Conservation (phyloP, 2,329 filamentous ascomycete species). For the Venturia oleaginea region DNA sequence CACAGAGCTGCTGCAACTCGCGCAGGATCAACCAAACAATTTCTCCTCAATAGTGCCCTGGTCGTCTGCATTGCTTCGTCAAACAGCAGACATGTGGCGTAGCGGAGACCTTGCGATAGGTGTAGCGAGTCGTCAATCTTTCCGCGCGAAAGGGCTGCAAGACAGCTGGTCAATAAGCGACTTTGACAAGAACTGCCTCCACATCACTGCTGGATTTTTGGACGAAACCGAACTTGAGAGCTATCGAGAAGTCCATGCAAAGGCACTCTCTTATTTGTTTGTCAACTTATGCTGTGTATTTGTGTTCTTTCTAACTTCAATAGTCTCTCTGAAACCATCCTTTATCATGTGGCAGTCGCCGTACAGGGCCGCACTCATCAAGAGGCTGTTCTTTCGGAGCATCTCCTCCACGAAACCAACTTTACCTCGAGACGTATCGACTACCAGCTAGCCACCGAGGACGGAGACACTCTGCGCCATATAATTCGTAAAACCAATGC, state of each 20-base stretch:
- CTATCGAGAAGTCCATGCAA: background rate
- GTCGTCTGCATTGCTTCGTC: background rate
- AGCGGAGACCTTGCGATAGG: background rate
- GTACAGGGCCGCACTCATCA: background rate
- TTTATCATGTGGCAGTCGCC: background rate
- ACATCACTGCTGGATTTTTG: slow-evolving; percentile 7
- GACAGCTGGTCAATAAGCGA: slow-evolving; percentile 1
- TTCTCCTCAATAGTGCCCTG: background rate
- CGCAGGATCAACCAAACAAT: background rate
- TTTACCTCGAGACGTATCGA: background rate
- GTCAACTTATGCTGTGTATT: background rate
- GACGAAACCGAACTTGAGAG: background rate
- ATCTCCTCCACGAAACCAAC: background rate
- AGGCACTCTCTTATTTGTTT: slow-evolving; percentile 6
- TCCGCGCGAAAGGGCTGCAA: background rate
- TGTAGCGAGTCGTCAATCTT: background rate
- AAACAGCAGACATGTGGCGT: slow-evolving; percentile 1
- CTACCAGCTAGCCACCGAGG: slow-evolving; percentile 1
- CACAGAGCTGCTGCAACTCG: background rate
- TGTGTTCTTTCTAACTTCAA: background rate
- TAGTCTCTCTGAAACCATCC: slow-evolving; percentile 1
- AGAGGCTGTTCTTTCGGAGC: slow-evolving; percentile 2
- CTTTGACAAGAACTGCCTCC: background rate
- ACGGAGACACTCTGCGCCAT: background rate
- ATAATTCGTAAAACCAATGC: background rate